A percentile compares a stretch with the other conserved stretches of the same genome.
phyloP scores from a whole-genome alignment of 352 stramenopile genomes.

The Phytophthora chlamydospora region DNA sequence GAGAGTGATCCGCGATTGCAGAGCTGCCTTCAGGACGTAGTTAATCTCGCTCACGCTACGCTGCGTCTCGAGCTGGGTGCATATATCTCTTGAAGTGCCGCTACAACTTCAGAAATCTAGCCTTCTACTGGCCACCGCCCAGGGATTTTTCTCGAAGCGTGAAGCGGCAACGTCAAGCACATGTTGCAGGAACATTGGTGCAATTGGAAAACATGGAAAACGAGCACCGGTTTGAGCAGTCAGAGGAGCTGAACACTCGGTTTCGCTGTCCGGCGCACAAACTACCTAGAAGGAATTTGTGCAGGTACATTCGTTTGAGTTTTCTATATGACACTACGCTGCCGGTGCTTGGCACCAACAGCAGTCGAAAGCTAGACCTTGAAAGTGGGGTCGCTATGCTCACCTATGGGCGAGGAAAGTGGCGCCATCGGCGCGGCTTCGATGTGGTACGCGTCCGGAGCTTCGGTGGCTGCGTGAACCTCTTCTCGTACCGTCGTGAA shows the following conservation, averaged over 20 bases:
- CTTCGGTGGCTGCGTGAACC: constrained; percentile 1
- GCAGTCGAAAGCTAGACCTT: neutral
- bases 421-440: neutral
- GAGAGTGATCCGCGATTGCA: neutral
- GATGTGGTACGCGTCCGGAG: neutral
- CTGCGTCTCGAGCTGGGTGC: neutral
- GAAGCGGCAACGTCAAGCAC: constrained; percentile 6
- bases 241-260: constrained; percentile 13
- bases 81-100: constrained; percentile 15
- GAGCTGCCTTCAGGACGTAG: neutral
- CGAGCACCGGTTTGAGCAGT: constrained; percentile 2
- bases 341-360: no score
- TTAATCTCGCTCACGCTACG: neutral
- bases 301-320: neutral
- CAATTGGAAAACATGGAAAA: constrained; percentile 13
- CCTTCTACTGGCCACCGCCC: constrained; percentile 5
- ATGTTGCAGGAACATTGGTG: constrained; percentile 1
- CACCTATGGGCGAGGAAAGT: neutral
- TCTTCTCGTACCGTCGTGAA: neutral
- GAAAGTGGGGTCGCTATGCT: neutral
- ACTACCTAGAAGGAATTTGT: neutral
- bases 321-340: no score
- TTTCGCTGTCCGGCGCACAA: constrained; percentile 12
- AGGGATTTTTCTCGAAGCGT: constrained; percentile 1
- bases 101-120: constrained; percentile 20